Base-by-base conservation (phyloP, 306 rosid genomes). In the Vigna nakashimae region DNA sequence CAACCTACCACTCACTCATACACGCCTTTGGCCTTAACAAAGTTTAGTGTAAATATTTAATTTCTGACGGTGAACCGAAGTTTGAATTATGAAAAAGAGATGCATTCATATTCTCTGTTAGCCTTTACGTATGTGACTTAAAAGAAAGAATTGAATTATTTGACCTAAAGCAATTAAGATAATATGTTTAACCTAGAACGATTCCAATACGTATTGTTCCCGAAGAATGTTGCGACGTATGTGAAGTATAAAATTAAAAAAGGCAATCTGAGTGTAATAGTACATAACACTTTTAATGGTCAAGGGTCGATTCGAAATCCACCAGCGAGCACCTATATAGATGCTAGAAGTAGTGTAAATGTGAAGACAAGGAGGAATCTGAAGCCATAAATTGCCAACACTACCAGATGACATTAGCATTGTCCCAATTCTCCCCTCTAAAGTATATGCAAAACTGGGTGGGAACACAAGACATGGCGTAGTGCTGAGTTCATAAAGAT, bases 371-470 rank as follows among this genome's bases (percentile, higher is more conserved):
- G 46, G 32, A 70, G 75, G 89, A 87, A 88, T 88, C 84, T 73
- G 71, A 88, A 80, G 81, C 83, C 82, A 76, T 77, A 79, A 74
- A 82, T 78, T 72, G 82, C 76, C 86, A 82, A 70, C 82, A 73
- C 75, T 76, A 69, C 65, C 20, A 57, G 81, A 82, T 84, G 88
- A 85, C 84, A 87, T 73, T 69, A 83, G 84, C 88, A 79, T 52
- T 84, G 85, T 80, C 71, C 84, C 74, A 77, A 65, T 55, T 8
- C 38, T 72, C 43, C 79, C 82, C 86, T 81, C 71, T 75, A 76
- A 66, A 79, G 76, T 77, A 60, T 84, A 79, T 76, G 86, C 89
- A 84, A 81, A 84, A 74, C 64, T 69, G 14, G 56, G 79, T 84
- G 85, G 87, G 84, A 90, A 77, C 77, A 80, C 43, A 65, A 52